Evolutionary conservation across 495 filamentous ascomycete species (phyloP).

Genomic region (Penicillium salamii): DNA sequence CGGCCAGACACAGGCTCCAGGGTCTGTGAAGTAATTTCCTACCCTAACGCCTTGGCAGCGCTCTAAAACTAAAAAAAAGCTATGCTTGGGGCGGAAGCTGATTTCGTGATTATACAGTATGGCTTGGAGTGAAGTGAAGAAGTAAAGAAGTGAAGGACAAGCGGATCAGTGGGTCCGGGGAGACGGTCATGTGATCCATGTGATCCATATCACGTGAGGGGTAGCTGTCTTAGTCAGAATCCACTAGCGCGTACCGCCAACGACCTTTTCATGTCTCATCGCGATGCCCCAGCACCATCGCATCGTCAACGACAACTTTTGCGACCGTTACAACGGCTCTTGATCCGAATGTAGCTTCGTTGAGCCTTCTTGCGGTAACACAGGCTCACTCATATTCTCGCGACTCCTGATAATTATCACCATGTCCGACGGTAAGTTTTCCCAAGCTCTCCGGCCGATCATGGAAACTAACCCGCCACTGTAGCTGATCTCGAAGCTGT

Average conservation of each 20-base stretch:
- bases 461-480: constrained; percentile 23
- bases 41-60: too few relatives aligned
- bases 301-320: constrained; percentile 21
- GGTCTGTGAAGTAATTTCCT: too few relatives aligned
- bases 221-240: constrained; percentile 2
- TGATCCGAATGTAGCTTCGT: constrained; percentile 44
- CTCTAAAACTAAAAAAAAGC: too few relatives aligned
- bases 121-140: too few relatives aligned
- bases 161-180: too few relatives aligned
- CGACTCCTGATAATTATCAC: constrained; percentile 22
- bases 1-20: too few relatives aligned
- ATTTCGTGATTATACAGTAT: too few relatives aligned
- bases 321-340: constrained; percentile 31
- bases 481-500: constrained; percentile 79
- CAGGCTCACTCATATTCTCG: constrained; percentile 24
- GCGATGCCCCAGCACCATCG: constrained; percentile 18
- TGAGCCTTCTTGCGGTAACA: constrained; percentile 30
- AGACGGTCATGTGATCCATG: too few relatives aligned
- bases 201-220: too few relatives aligned
- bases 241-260: constrained; percentile 7
- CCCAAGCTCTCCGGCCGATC: constrained; percentile 12
- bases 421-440: constrained; percentile 60
- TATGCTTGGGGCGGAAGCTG: too few relatives aligned
- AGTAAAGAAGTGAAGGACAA: too few relatives aligned
- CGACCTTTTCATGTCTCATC: constrained; percentile 24